Evolutionary conservation across 139 green algal species (phyloP).

Genomic region (Micractinium sp.): DNA sequence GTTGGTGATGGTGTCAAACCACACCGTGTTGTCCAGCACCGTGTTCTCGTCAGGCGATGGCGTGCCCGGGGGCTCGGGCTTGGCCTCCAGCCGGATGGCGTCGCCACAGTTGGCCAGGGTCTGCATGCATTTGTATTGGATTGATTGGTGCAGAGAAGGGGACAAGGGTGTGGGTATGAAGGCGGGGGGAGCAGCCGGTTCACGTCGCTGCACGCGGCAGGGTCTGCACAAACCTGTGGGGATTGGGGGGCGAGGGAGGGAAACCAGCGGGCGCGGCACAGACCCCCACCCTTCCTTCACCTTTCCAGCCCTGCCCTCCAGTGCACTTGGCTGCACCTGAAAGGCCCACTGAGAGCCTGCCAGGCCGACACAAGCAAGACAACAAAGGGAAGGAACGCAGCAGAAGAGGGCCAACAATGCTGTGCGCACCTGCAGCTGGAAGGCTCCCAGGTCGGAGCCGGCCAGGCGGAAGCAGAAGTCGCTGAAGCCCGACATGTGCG

Average conservation of each 20-base stretch:
- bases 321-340: neutral
- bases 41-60: neutral
- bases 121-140: no score
- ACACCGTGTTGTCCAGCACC: conserved; percentile 42
- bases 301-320: neutral
- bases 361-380: neutral
- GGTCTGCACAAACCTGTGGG: no score
- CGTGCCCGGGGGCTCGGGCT: neutral
- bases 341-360: neutral
- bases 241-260: neutral
- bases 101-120: conserved; percentile 35
- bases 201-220: neutral
- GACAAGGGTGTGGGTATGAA: neutral
- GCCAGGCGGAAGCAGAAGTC: conserved; percentile 28
- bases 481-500: conserved; percentile 25
- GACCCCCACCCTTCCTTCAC: no score
- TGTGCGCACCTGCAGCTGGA: conserved; percentile 22
- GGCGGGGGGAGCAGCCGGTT: no score
- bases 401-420: no score
- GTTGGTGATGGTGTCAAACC: conserved; percentile 41
- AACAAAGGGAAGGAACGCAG: no score
- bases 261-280: no score
- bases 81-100: conserved; percentile 19
- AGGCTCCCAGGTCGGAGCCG: conserved; percentile 29
- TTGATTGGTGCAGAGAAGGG: neutral